Base-by-base conservation (phyloP, 495 filamentous ascomycete species). In the Neurospora sp. region DNA sequence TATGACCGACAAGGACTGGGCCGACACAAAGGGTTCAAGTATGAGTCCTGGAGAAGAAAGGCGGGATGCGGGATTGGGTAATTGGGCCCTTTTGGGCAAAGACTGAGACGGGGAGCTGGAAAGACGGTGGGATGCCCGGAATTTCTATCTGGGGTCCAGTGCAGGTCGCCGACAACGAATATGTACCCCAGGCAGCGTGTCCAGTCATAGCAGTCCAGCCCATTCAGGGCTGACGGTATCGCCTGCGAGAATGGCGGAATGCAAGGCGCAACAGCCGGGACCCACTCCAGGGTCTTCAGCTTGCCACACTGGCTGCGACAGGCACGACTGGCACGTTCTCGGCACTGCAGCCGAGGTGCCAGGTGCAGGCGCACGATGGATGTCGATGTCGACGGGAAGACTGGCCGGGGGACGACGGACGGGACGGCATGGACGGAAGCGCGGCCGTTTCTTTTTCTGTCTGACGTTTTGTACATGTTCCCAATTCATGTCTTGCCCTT, bases 221-320 rank as follows among this genome's bases (percentile, higher is more conserved):
- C 27, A 20, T 27, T 20, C 72, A 75, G 72, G 75, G 75, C 74
- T 81, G 79, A 81, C 78, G 79, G 72, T 75, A 81, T 81, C 75
- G 73, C 68, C 71, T 69, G 68, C 48, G 42, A 44, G 35, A 72
- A 81, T 81, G 76, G 79, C 79, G 78, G 75, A 72, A 79, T 61
- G 53, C 53, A 61, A 61, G 53, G 53, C 53, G 53, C 53, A 61
- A 61, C 53, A 61, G 48, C 48, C 22, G 48, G 44, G 22, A 59
- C 48, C 48, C 48, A 27, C 48, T 27, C 20, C 48, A 59, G 48
- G 48, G 20, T 59, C 48, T 14, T 3, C 44, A 14, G 48, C 48
- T 59, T 59, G 48, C 53, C 53, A 61, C 53, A 31, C 53, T 35
- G 31, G 31, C 31, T 35, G 31, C 31, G 31, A 61, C 53, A 61